Evolutionary conservation across 2,329 filamentous ascomycete species (phyloP).

Genomic region (Cyphellophora attinorum): DNA sequence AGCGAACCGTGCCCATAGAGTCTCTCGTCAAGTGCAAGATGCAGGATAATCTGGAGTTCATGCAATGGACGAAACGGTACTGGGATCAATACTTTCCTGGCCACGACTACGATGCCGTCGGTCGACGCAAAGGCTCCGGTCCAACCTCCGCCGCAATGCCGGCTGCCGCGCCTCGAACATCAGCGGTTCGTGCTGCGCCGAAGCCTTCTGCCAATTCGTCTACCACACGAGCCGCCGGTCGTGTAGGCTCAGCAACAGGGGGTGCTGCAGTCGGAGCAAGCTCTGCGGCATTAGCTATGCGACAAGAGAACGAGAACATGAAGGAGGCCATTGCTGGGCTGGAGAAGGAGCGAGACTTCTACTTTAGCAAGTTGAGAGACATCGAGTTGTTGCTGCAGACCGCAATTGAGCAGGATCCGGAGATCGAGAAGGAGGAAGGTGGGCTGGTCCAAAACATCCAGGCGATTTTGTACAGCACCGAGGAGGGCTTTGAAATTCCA

Average conservation of each 20-base stretch:
- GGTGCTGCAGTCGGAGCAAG: slow-evolving; percentile 33
- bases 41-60: slow-evolving; percentile 99
- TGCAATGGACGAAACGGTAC: slow-evolving; percentile 93
- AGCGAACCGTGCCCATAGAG: slow-evolving; percentile 83
- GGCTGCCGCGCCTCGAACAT: slow-evolving; percentile 36
- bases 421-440: slow-evolving; percentile 88
- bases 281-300: slow-evolving; percentile 49
- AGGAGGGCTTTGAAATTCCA: slow-evolving; percentile 78
- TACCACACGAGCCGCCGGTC: slow-evolving; percentile 24
- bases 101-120: slow-evolving; percentile 88
- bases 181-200: slow-evolving; percentile 33
- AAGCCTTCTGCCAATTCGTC: slow-evolving; percentile 55
- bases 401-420: slow-evolving; percentile 82
- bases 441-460: slow-evolving; percentile 93
- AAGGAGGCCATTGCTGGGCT: slow-evolving; percentile 94
- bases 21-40: slow-evolving; percentile 95
- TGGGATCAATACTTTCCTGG: slow-evolving; percentile 99
- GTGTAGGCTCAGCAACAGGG: slow-evolving; percentile 31
- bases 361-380: slow-evolving; percentile 96
- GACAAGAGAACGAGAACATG: slow-evolving; percentile 75
- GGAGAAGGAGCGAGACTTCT: slow-evolving; percentile 95
- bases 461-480: slow-evolving; percentile 91
- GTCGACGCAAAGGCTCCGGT: slow-evolving; percentile 68
- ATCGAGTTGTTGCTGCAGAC: slow-evolving; percentile 93
- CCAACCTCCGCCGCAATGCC: slow-evolving; percentile 39